phyloP scores from a whole-genome alignment of 2,329 filamentous ascomycete genomes.

The Pleomassaria siparia region DNA sequence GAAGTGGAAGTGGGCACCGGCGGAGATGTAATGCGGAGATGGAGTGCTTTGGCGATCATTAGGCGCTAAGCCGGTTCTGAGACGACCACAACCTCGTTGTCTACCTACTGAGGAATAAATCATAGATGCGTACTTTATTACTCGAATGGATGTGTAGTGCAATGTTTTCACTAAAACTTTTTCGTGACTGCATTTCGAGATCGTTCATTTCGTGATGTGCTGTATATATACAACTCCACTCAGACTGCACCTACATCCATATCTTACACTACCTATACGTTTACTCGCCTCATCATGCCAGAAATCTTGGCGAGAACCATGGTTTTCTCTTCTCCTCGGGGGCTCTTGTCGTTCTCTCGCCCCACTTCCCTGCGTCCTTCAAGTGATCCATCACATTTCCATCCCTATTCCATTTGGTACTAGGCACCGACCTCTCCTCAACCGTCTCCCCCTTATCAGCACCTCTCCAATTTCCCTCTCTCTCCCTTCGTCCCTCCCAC shows the following conservation, averaged over 20 bases:
- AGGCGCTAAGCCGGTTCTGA: not conserved
- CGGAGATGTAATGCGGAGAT: constrained; percentile 1
- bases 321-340: constrained; percentile 18
- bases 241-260: too few species aligned
- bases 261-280: not conserved
- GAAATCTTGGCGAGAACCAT: constrained; percentile 8
- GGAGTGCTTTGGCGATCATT: not conserved
- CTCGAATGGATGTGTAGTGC: too few species aligned
- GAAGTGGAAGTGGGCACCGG: too few species aligned
- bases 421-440: not conserved
- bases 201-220: too few species aligned
- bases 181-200: too few species aligned
- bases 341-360: constrained; percentile 12
- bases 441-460: not conserved
- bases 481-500: not conserved
- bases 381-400: not conserved
- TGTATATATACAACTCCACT: too few species aligned
- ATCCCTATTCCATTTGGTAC: not conserved
- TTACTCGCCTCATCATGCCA: not conserved
- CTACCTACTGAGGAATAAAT: too few species aligned
- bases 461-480: not conserved
- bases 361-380: constrained; percentile 12
- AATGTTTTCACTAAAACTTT: too few species aligned
- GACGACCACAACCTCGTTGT: too few species aligned
- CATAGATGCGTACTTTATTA: too few species aligned